Evolutionary conservation across 2,329 filamentous ascomycete genomes (phyloP).

Genomic region (Byssothecium circinans): DNA sequence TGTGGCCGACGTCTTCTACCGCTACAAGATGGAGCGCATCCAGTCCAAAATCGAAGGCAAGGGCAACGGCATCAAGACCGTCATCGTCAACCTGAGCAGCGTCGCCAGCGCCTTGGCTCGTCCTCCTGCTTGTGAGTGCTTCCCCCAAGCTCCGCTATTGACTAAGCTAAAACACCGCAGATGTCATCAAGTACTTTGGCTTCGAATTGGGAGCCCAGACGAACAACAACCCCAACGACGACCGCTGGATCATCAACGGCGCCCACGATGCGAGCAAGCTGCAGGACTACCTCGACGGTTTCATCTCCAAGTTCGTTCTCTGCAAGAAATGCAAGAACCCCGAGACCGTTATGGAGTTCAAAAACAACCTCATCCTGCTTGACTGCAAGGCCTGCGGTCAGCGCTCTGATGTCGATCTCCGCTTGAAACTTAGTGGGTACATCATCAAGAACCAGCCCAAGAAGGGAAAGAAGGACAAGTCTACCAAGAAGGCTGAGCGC

Average conservation of each 20-base stretch:
- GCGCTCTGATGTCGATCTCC: constrained; percentile 85
- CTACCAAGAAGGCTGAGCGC: constrained; percentile 83
- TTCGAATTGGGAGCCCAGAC: constrained; percentile 98
- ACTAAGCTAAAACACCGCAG: constrained; percentile 26
- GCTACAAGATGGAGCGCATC: constrained; percentile 99
- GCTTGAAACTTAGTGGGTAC: constrained; percentile 94
- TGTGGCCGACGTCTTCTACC: constrained; percentile 98
- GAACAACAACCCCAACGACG: constrained; percentile 94
- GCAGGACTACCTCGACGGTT: constrained; percentile 96
- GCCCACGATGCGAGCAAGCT: constrained; percentile 93
- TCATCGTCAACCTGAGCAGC: constrained; percentile 94
- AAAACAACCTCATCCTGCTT: constrained; percentile 86
- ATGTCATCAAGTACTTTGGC: constrained; percentile 99
- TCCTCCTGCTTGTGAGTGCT: constrained; percentile 68
- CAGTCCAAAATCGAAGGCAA: constrained; percentile 99
- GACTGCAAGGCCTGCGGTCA: constrained; percentile 99
- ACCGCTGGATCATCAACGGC: constrained; percentile 99
- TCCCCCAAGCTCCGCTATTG: background rate
- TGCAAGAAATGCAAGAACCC: constrained; percentile 99
- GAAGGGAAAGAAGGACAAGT: constrained; percentile 95
- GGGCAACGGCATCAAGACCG: constrained; percentile 98
- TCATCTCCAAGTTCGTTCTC: constrained; percentile 98
- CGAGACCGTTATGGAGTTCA: constrained; percentile 94
- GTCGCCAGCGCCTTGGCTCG: constrained; percentile 90
- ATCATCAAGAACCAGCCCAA: constrained; percentile 96